Conservation (phyloP, 495 filamentous ascomycete species). For the Xylaria sp. region DNA sequence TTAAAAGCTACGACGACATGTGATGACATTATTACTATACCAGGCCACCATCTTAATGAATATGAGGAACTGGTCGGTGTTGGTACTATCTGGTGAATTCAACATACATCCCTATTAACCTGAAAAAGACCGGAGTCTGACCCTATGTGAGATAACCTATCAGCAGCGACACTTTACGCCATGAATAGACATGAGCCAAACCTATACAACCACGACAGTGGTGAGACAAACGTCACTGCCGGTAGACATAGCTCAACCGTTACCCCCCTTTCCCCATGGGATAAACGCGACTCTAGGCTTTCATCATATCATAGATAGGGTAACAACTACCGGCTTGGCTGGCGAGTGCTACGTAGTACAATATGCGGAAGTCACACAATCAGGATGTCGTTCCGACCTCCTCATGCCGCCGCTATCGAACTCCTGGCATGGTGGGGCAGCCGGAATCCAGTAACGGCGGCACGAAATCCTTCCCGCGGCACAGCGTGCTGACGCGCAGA, state of each 20-base stretch:
- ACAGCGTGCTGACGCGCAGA: neutral
- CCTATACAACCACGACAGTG: neutral
- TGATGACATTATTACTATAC: neutral
- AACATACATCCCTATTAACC: neutral
- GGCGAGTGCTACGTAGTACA: neutral
- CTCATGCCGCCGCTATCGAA: neutral
- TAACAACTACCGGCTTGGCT: too few species aligned
- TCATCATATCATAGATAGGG: too few species aligned
- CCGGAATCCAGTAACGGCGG: too few species aligned
- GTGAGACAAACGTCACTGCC: neutral
- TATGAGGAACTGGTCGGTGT: neutral
- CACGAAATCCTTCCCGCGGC: too few species aligned
- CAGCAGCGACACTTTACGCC: neutral
- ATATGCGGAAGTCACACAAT: neutral
- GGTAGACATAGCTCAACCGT: neutral
- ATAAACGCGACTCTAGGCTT: too few species aligned
- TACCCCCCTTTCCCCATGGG: neutral
- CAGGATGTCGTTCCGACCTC: neutral
- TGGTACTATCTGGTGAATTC: neutral
- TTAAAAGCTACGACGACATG: neutral
- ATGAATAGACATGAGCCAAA: neutral
- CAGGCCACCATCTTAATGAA: neutral
- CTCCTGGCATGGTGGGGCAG: neutral
- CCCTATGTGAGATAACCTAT: neutral
- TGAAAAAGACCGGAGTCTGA: neutral